Percentiles rank a stretch among this genome's conserved stretches.
phyloP scores from a whole-genome alignment of 2,329 filamentous ascomycete species.

The Alternaria gansuensis region DNA sequence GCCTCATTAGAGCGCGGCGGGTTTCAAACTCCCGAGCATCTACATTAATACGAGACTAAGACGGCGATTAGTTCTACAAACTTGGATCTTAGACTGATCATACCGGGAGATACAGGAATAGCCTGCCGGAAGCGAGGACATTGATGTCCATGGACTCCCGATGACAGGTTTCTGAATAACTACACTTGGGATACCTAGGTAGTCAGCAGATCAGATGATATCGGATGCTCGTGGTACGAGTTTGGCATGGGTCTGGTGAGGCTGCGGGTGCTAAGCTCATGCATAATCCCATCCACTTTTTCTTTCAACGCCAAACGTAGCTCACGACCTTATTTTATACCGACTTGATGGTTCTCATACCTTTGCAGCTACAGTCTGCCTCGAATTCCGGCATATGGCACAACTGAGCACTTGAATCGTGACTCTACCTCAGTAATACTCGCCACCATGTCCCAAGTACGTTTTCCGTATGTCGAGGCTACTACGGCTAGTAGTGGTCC shows the following conservation, averaged over 20 bases:
- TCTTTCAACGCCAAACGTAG: background rate
- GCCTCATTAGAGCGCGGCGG: background rate
- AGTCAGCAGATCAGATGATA: too few relatives aligned
- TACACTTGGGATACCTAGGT: background rate
- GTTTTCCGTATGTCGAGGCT: background rate
- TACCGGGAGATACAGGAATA: background rate
- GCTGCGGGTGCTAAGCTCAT: background rate
- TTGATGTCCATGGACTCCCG: background rate
- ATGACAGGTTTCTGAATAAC: background rate
- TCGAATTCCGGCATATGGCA: background rate
- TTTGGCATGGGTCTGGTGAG: background rate
- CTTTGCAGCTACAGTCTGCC: background rate
- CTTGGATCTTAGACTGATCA: background rate
- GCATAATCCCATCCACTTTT: background rate
- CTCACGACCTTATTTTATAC: background rate
- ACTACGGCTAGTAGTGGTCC: background rate
- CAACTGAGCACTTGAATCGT: background rate
- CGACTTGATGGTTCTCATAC: background rate
- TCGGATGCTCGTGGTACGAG: background rate
- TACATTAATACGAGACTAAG: background rate
- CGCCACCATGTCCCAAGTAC: background rate
- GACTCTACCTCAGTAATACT: background rate
- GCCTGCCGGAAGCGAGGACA: background rate
- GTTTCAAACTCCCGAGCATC: background rate
- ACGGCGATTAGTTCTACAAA: background rate